phyloP scores from a whole-genome alignment of 2,329 filamentous ascomycete species.

The Seiridium cupressi region DNA sequence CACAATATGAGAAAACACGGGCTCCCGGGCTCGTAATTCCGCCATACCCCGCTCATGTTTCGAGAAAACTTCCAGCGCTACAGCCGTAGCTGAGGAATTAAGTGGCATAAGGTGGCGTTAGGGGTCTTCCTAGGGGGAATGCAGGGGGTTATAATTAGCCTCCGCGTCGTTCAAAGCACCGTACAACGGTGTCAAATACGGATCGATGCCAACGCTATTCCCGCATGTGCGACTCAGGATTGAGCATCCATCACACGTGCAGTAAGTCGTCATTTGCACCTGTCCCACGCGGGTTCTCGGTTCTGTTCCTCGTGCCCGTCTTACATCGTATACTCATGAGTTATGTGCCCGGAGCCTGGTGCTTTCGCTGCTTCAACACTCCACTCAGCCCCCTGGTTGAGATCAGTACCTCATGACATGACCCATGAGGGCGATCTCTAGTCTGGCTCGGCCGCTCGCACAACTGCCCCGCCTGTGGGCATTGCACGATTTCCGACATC shows the following conservation, averaged over 20 bases:
- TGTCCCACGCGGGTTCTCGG: no score
- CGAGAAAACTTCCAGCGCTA: neutral
- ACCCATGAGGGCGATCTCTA: no score
- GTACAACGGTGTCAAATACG: neutral
- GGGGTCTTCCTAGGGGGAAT: neutral
- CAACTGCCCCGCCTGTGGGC: no score
- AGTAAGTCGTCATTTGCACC: neutral
- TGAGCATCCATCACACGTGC: neutral
- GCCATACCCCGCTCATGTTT: neutral
- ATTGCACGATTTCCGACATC: neutral
- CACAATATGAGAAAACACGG: neutral
- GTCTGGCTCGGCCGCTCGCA: no score
- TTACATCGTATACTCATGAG: no score
- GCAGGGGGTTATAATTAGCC: conserved; percentile 2
- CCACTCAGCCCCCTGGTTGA: no score
- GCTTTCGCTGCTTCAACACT: no score
- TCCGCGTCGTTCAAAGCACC: neutral
- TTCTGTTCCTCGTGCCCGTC: no score
- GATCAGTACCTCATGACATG: no score
- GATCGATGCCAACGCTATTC: neutral
- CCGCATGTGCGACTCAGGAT: neutral
- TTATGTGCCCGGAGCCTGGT: no score
- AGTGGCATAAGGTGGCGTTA: conserved; percentile 1
- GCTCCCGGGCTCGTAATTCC: neutral
- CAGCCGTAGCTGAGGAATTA: neutral